A percentile compares a stretch with the other conserved stretches of the same genome.
Conservation (phyloP, 495 filamentous ascomycete species). For the Oleoguttula mirabilis region DNA sequence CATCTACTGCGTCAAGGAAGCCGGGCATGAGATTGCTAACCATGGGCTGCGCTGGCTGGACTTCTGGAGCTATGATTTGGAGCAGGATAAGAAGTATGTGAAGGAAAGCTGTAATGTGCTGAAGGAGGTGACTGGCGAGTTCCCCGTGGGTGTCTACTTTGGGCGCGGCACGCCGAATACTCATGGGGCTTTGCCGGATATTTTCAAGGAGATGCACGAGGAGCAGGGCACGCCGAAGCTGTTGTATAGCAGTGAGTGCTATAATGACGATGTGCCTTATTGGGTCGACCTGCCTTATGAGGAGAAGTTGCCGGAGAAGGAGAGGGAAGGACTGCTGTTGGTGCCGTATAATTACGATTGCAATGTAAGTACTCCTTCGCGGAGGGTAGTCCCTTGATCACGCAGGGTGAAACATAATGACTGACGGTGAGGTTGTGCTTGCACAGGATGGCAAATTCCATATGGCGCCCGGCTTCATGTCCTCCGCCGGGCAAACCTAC, state of each 20-base stretch:
- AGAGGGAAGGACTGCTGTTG: slow-evolving; percentile 25
- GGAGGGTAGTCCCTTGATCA: no score
- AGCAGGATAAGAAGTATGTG: slow-evolving; percentile 25
- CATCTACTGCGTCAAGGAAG: slow-evolving; percentile 22
- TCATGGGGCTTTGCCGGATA: slow-evolving; percentile 20
- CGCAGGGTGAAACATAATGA: no score
- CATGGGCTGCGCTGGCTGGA: slow-evolving; percentile 27
- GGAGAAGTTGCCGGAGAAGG: slow-evolving; percentile 15
- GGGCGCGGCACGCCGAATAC: slow-evolving; percentile 26
- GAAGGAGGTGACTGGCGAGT: slow-evolving; percentile 23
- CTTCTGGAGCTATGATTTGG: slow-evolving; percentile 24
- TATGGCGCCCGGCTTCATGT: slow-evolving; percentile 24
- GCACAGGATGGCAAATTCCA: slow-evolving; percentile 29
- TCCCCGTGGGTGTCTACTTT: slow-evolving; percentile 27
- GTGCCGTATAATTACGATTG: slow-evolving; percentile 22
- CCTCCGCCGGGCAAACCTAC: slow-evolving; percentile 17
- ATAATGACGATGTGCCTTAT: slow-evolving; percentile 29
- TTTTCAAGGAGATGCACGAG: slow-evolving; percentile 20
- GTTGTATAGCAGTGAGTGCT: slow-evolving; percentile 23
- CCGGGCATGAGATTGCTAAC: slow-evolving; percentile 25
- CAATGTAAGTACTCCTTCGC: no score
- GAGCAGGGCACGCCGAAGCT: slow-evolving; percentile 18
- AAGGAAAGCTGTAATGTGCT: slow-evolving; percentile 23
- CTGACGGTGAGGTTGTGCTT: slow-evolving; percentile 25
- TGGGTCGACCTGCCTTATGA: slow-evolving; percentile 27